Base-by-base conservation (phyloP, 495 filamentous ascomycete genomes). In the Paragyromitra xinjiangensis region DNA sequence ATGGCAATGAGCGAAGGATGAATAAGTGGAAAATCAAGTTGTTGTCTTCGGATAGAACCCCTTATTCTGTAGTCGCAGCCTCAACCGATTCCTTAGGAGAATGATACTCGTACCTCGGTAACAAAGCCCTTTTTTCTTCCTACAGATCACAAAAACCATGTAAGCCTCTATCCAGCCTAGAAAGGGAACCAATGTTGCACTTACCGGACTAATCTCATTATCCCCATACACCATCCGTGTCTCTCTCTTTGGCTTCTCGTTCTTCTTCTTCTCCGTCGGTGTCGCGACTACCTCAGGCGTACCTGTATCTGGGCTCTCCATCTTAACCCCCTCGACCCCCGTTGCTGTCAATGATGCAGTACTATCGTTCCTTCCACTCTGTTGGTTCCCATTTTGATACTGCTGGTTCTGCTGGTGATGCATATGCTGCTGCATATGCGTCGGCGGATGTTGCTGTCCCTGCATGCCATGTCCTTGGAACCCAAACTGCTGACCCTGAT, bases 181-280 rank as follows among this genome's bases (percentile, higher is more conserved):
- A 12, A 42, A 22, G 42, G 4, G 7, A 6, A 29, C 4, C 11
- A 26, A 37, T 3, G 26, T 34, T 34, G 8, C 0, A 80, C 78
- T 80, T 75, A 82, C 81, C 34, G 81, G 81, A 69, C 81, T 82
- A 62, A 82, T 73, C 37, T 80, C 78, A 67, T 80, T 82, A 56
- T 82, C 81, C n/a, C 56, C 37, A 66, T 82, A 82, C 12, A 82
- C 55, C 77, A 82, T 75, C 40, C 70, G 75, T 16, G 78, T 78
- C 50, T 82, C 80, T 19, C 78, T 77, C 45, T 82, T 82, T 1
- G 77, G 73, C 39, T 82, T 82, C 26, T 74, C 74, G 2, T 34
- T 71, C 26, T 79, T 82, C 26, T 79, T 82, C 80, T 82, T 82
- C 26, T 76, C 79, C 11, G 40, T 58, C 14, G 58, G 45, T 7